Conservation (phyloP, 2,329 filamentous ascomycete genomes). For the Penicillium corylophilum region DNA sequence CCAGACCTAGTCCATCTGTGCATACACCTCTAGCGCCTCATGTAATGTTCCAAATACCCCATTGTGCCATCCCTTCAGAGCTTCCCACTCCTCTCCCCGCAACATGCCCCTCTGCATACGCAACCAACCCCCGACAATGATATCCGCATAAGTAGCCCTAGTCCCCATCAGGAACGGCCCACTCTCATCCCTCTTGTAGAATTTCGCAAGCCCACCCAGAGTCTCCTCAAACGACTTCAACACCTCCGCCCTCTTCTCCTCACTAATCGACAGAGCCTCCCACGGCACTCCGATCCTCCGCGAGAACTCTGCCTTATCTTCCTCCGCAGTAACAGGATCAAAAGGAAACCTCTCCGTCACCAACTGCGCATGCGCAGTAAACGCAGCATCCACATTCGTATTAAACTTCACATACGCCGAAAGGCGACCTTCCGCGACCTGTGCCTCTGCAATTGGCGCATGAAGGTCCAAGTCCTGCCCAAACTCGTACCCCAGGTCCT, state of each 20-base stretch:
- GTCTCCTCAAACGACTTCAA: slow-evolving; percentile 42
- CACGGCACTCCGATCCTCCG: slow-evolving; percentile 47
- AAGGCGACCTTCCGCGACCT: slow-evolving; percentile 10
- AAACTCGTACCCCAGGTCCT: slow-evolving; percentile 44
- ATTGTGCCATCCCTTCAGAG: slow-evolving; percentile 50
- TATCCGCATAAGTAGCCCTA: slow-evolving; percentile 53
- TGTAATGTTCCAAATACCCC: slow-evolving; percentile 53
- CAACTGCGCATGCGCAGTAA: slow-evolving; percentile 49
- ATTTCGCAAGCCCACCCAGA: slow-evolving; percentile 44
- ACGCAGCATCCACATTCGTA: slow-evolving; percentile 54
- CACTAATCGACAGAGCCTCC: slow-evolving; percentile 35
- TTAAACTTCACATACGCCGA: slow-evolving; percentile 54
- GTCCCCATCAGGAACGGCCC: slow-evolving; percentile 52
- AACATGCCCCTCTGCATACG: slow-evolving; percentile 46
- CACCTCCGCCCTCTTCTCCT: slow-evolving; percentile 43
- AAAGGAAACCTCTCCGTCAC: slow-evolving; percentile 48
- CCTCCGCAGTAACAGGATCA: slow-evolving; percentile 50
- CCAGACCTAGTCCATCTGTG: slow-evolving; percentile 32
- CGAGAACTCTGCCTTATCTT: slow-evolving; percentile 49
- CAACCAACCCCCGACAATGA: slow-evolving; percentile 60
- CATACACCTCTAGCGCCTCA: slow-evolving; percentile 46
- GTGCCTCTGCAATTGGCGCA: slow-evolving; percentile 33
- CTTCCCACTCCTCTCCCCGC: slow-evolving; percentile 49
- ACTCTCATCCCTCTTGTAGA: slow-evolving; percentile 40
- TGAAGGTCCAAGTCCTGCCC: slow-evolving; percentile 30